Percentiles rank a stretch among this genome's conserved stretches.
These are phyloP conservation scores for Skeletonema potamos DNA, from an alignment of 108 stramenopile genomes.

Conservation along the genomic window DNA sequence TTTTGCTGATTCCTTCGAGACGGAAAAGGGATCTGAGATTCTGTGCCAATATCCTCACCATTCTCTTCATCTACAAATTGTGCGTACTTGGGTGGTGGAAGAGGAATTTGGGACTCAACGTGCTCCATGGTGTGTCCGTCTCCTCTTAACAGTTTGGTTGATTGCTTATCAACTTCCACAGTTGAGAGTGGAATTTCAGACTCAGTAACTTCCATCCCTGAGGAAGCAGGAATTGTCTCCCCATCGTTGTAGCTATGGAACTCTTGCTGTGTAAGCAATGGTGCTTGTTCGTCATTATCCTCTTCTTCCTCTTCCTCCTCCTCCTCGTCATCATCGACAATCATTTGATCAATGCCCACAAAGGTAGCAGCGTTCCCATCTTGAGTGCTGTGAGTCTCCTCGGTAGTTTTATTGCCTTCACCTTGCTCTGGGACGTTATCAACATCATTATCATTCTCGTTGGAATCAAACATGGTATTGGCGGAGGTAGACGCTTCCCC, in stretches of 20 bases:
- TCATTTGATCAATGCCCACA: conserved; percentile 21
- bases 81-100: neutral
- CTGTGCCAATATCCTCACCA: neutral
- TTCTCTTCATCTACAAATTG: neutral
- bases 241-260: neutral
- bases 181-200: neutral
- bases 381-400: neutral
- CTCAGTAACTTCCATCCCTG: neutral
- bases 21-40: neutral
- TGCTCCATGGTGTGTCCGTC: neutral
- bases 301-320: neutral
- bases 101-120: neutral
- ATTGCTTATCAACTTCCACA: neutral
- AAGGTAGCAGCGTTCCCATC: neutral
- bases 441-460: neutral
- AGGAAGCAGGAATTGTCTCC: neutral
- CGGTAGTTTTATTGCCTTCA: neutral
- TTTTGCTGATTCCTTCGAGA: neutral
- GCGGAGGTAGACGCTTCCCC: neutral
- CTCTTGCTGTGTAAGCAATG: conserved; percentile 1
- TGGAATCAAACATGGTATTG: neutral
- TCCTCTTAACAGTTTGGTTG: neutral
- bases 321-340: neutral
- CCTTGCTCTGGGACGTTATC: neutral
- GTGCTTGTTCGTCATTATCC: neutral